These are phyloP conservation scores for Aspergillus heteromorphus DNA, from an alignment of 495 filamentous ascomycete species.

Conservation along the genomic window DNA sequence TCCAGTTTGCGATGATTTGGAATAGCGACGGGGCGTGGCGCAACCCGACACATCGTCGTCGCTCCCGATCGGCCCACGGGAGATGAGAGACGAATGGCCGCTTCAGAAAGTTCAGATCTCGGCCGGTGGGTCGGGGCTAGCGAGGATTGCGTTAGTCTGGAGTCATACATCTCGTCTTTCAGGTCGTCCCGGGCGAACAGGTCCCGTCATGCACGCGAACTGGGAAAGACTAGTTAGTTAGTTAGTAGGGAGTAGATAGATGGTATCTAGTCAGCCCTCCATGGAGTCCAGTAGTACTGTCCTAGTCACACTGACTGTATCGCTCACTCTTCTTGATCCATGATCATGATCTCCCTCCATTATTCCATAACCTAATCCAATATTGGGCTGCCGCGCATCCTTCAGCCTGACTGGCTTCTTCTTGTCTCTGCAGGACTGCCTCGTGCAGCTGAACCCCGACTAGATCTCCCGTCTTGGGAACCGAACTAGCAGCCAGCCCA, in stretches of 20 bases:
- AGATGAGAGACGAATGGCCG: conserved; percentile 12
- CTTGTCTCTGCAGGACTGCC: conserved; percentile 4
- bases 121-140: conserved; percentile 18
- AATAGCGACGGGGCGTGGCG: conserved; percentile 6
- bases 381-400: conserved; percentile 12
- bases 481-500: conserved; percentile 1
- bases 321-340: too few relatives aligned
- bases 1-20: conserved; percentile 24
- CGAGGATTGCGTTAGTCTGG: too few relatives aligned
- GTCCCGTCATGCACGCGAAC: conserved; percentile 17
- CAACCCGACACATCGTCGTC: conserved; percentile 14
- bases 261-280: too few relatives aligned
- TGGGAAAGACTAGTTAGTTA: too few relatives aligned
- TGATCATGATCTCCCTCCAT: too few relatives aligned
- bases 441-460: conserved; percentile 12
- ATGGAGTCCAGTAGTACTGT: too few relatives aligned
- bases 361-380: conserved; percentile 18
- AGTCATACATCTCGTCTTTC: too few relatives aligned
- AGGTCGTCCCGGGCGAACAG: conserved; percentile 13
- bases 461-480: conserved; percentile 6
- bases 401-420: too few relatives aligned
- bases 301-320: too few relatives aligned
- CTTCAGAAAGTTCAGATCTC: conserved; percentile 12
- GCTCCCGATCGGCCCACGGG: conserved; percentile 14
- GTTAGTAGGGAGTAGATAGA: too few relatives aligned